phyloP scores from a whole-genome alignment of 2,329 filamentous ascomycete species.

The Esteya vermicola region DNA sequence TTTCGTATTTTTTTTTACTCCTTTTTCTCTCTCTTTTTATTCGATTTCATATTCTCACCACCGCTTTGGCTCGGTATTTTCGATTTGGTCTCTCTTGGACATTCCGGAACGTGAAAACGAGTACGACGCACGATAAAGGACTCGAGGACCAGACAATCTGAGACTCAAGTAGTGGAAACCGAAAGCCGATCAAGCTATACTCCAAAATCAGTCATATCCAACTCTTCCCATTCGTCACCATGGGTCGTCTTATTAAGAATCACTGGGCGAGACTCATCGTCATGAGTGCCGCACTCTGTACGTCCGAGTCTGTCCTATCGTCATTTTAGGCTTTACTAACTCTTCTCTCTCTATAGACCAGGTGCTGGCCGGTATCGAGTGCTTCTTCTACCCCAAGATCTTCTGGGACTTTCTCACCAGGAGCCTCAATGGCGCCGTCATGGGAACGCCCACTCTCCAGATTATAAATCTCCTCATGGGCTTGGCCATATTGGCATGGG shows the following conservation, averaged over 20 bases:
- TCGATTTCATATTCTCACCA: neutral
- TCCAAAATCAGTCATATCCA: neutral
- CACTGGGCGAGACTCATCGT: conserved; percentile 95
- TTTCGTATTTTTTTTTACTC: conserved; percentile 7
- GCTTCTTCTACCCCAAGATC: conserved; percentile 97
- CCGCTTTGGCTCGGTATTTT: too few relatives aligned
- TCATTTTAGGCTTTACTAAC: too few relatives aligned
- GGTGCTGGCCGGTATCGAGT: conserved; percentile 66
- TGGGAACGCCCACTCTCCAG: conserved; percentile 77
- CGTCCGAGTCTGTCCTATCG: conserved; percentile 13
- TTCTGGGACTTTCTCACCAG: conserved; percentile 96
- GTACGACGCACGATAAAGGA: too few relatives aligned
- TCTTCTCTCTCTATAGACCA: conserved; percentile 48
- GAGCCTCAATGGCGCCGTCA: conserved; percentile 73
- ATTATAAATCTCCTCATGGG: conserved; percentile 79
- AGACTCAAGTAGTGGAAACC: too few relatives aligned
- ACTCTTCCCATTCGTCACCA: conserved; percentile 26
- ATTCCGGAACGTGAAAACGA: too few relatives aligned
- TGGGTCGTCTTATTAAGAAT: conserved; percentile 99
- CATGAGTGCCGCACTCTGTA: conserved; percentile 69
- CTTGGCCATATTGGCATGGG: conserved; percentile 65
- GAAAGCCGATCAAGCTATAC: too few relatives aligned
- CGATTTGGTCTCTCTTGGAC: too few relatives aligned
- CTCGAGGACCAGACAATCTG: too few relatives aligned
- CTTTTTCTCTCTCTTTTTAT: neutral